Evolutionary conservation across 1,284 basidiomycete genomes (phyloP).

Genomic region (Malassezia vespertilionis): DNA sequence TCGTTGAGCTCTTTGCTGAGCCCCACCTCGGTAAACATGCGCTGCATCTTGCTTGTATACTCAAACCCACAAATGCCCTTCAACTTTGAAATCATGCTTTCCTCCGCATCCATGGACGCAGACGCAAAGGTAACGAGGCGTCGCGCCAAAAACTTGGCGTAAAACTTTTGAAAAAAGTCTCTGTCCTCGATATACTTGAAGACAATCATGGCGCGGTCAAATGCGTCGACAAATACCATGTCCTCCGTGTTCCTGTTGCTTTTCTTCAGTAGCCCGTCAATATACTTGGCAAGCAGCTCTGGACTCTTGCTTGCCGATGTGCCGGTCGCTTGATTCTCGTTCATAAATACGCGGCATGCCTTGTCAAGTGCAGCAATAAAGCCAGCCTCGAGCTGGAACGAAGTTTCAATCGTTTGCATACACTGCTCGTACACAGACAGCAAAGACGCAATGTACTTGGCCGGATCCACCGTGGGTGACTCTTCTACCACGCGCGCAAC

Average conservation of each 20-base stretch:
- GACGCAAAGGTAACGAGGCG: constrained; percentile 85
- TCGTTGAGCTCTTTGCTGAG: constrained; percentile 92
- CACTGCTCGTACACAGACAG: constrained; percentile 86
- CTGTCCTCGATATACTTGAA: constrained; percentile 99
- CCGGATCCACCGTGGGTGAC: constrained; percentile 57
- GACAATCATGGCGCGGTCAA: constrained; percentile 88
- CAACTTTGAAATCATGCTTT: constrained; percentile 95
- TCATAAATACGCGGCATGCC: constrained; percentile 92
- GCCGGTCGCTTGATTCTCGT: constrained; percentile 67
- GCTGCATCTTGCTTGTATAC: constrained; percentile 92
- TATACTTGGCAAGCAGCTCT: constrained; percentile 85
- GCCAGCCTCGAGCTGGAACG: constrained; percentile 85
- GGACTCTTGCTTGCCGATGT: constrained; percentile 59
- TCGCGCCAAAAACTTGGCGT: constrained; percentile 88
- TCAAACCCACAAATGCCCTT: constrained; percentile 98
- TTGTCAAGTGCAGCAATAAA: constrained; percentile 86
- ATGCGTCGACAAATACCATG: constrained; percentile 71
- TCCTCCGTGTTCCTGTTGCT: constrained; percentile 87
- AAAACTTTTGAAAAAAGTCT: constrained; percentile 99
- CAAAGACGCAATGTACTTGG: constrained; percentile 84
- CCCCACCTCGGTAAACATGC: constrained; percentile 98
- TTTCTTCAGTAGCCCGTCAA: constrained; percentile 81
- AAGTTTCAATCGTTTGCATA: constrained; percentile 74
- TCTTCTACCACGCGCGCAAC: constrained; percentile 60
- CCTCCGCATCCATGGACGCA: constrained; percentile 91